Evolutionary conservation across 108 stramenopile species (phyloP), one percentile per base, ranked within the genome.

Genomic region (Cylindrotheca fusiformis): DNA sequence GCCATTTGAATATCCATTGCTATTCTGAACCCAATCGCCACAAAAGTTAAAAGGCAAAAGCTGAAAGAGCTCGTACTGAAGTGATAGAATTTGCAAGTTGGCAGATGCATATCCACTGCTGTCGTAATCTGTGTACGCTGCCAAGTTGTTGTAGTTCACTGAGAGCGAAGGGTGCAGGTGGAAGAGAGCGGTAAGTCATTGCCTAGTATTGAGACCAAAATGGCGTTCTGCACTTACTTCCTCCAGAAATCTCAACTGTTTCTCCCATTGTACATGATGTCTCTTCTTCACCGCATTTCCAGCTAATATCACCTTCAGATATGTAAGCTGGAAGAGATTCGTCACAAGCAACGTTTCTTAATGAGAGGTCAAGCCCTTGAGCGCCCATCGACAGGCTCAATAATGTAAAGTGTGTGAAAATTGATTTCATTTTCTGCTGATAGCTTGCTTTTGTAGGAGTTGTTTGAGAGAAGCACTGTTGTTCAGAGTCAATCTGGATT

Each of bases 31-130:
- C 59, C 64, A 67, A 25, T 66, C 76, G 10, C 69, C 63, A 45
- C 76, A 77, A 32, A 77, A 65, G 32, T 70, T 52, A 44, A 71
- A 54, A 18, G 63, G 76, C 0, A 63, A 33, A 21, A 52, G 23
- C 2, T 71, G 22, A 45, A 77, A 66, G 32, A 70, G 63, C 22
- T 61, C 41, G 36, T 67, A 77, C 8, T 71, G 60, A 12, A 77
- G 29, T 26, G 68, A 67, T 60, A 77, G 22, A 14, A 77, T 57
- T 48, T 62, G 44, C 29, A 77, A 29, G 14, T 67, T 59, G 45
- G 55, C 63, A 6, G 69, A 63, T 4, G 51, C 58, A 46, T 71
- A 77, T 5, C 53, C 76, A 5, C 46, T 55, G 24, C n/a, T 61
- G 69, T 77, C 67, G 18, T 23, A 10, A 4, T 61, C 26, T 3